phyloP scores from a whole-genome alignment of 2,329 filamentous ascomycete species.

The Venturia aucupariae region DNA sequence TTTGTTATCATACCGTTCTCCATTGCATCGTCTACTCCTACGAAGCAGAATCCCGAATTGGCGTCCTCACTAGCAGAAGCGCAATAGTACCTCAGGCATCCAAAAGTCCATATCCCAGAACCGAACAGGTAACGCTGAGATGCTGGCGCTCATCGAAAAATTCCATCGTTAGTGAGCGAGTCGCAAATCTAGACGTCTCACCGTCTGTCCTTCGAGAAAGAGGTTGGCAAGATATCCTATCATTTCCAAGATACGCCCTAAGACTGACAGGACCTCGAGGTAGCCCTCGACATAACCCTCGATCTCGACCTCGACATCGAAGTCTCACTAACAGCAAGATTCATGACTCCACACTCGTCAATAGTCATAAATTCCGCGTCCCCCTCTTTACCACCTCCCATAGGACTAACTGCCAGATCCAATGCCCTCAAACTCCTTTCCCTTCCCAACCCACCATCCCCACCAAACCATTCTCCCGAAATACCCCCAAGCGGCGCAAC shows the following conservation, averaged over 20 bases:
- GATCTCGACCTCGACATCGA: not conserved
- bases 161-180: too few species aligned
- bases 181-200: too few species aligned
- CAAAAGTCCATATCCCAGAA: too few species aligned
- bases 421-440: not conserved
- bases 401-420: not conserved
- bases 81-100: too few species aligned
- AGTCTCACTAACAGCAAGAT: not conserved
- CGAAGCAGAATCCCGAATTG: too few species aligned
- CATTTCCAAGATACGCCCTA: not conserved
- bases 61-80: too few species aligned
- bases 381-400: not conserved
- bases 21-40: too few species aligned
- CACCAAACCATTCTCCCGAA: not conserved
- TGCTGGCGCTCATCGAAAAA: too few species aligned
- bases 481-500: not conserved
- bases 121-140: too few species aligned
- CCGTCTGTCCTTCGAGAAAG: not conserved
- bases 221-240: not conserved
- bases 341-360: slow-evolving; percentile 6
- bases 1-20: too few species aligned
- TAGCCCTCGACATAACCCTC: not conserved
- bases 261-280: not conserved
- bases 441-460: not conserved
- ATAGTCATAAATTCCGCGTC: not conserved